Evolutionary conservation across 2,329 filamentous ascomycete species (phyloP), one percentile per base, ranked within the genome.

Genomic region (Chrysoporthe puriensis): DNA sequence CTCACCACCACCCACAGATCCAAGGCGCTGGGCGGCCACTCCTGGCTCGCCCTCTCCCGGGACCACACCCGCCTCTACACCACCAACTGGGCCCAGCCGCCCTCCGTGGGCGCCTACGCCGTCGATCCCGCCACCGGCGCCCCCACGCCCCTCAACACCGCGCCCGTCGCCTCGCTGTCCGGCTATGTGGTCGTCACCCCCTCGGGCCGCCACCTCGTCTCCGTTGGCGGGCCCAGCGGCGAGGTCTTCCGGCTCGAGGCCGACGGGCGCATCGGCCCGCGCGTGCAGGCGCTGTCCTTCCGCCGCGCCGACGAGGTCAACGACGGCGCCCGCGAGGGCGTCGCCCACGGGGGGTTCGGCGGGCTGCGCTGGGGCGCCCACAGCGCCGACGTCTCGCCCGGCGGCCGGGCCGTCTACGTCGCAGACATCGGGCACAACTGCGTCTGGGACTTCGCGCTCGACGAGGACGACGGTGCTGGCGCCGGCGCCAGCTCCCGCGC

Each of bases 371-470:
- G 68, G 63, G 71, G 71, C 18, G 60, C 71, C 34, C 71, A 72
- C 65, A 68, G 70, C 43, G 66, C 60, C 54, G 71, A 71, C 61
- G 18, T 70, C 43, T 69, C 68, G 56, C 70, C 70, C 18, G 70
- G 71, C 65, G 70, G 70, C 7, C 46, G 54, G 32, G 65, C 64
- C 48, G 61, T 71, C 36, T 72, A 70, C 61, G 70, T 72, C 36
- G 70, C 71, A 1, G 71, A 72, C 63, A 71, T 72, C 8, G 71
- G 71, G 42, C 62, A 66, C 58, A 70, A 72, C 65, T 71, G 70
- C 62, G 64, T 71, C 58, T 72, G 71, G 70, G 63, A 62, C 11
- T 71, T 69, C 61, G 40, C 58, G 13, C 57, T 71, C 56, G 61
- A 67, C 61, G 66, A 66, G 21, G 34, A 46, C 16, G 11, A 11